Conservation (phyloP, 257 asterid species). For the Plectranthus barbatus region DNA sequence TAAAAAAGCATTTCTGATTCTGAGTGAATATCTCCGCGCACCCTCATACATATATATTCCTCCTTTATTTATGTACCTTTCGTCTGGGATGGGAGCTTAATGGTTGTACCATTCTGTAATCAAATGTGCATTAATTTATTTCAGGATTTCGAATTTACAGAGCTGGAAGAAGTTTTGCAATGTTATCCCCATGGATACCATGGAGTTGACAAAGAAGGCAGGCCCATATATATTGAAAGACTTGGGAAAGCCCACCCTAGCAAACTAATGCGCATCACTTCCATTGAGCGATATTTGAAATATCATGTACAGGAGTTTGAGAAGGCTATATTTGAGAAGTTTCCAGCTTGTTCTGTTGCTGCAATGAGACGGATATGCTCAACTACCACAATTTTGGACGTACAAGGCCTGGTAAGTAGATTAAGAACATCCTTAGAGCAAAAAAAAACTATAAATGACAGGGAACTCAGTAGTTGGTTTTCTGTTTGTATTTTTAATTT, state of each 20-base stretch:
- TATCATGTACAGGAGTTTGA: conserved; percentile 96
- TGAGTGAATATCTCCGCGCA: background rate
- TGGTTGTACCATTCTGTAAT: background rate
- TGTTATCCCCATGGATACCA: conserved; percentile 98
- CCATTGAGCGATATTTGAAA: conserved; percentile 67
- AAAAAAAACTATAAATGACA: background rate
- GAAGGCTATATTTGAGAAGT: conserved; percentile 72
- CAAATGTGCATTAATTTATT: background rate
- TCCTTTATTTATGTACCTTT: background rate
- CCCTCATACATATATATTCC: background rate
- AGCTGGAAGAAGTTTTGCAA: conserved; percentile 83
- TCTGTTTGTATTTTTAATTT: background rate
- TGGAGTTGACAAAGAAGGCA: conserved; percentile 95
- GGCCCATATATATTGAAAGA: conserved; percentile 92
- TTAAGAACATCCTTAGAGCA: too few species aligned
- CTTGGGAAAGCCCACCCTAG: conserved; percentile 88
- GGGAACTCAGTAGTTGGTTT: background rate
- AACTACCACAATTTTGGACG: conserved; percentile 82
- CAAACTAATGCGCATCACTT: conserved; percentile 70
- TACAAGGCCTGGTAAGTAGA: conserved; percentile 84
- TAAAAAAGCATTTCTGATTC: background rate
- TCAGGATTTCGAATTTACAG: conserved; percentile 84
- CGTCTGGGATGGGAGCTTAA: background rate
- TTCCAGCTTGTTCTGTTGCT: conserved; percentile 94
- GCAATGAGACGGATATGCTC: conserved; percentile 78